Evolutionary conservation across 805 yeast species (phyloP).

Genomic region (Metschnikowia matae): DNA sequence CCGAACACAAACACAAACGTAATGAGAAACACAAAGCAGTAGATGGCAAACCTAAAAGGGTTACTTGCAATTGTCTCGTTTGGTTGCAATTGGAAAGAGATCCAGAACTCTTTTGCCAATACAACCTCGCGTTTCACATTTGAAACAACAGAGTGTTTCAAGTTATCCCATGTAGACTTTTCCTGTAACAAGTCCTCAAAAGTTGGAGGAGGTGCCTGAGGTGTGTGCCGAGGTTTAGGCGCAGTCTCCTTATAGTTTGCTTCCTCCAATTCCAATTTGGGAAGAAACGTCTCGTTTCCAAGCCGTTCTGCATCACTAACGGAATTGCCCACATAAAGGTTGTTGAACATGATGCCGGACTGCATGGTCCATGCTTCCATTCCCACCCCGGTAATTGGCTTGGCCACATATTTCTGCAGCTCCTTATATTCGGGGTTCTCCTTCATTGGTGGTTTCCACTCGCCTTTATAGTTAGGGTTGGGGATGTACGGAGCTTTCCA

Average conservation of each 20-base stretch:
- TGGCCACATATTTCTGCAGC: conserved; percentile 48
- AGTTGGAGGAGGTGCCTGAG: conserved; percentile 42
- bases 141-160: not conserved
- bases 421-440: conserved; percentile 68
- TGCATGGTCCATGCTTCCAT: conserved; percentile 91
- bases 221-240: conserved; percentile 40
- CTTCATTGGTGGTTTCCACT: conserved; percentile 65
- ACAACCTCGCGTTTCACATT: conserved; percentile 17
- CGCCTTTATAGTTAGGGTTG: conserved; percentile 78
- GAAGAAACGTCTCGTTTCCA: conserved; percentile 70
- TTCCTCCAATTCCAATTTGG: conserved; percentile 52
- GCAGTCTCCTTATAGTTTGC: conserved; percentile 35
- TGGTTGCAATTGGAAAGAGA: conserved; percentile 44
- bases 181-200: conserved; percentile 33
- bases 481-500: conserved; percentile 67
- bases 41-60: conserved; percentile 50
- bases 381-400: conserved; percentile 72
- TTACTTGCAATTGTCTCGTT: conserved; percentile 37
- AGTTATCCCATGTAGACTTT: conserved; percentile 4
- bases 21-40: conserved; percentile 40
- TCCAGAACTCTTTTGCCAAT: conserved; percentile 30
- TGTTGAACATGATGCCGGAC: conserved; percentile 68
- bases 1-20: conserved; percentile 43
- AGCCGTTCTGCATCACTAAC: conserved; percentile 78
- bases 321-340: conserved; percentile 81